These are phyloP conservation scores for Suaeda aralocaspica DNA, from an alignment of 148 eudicot genomes.

Conservation along the genomic window DNA sequence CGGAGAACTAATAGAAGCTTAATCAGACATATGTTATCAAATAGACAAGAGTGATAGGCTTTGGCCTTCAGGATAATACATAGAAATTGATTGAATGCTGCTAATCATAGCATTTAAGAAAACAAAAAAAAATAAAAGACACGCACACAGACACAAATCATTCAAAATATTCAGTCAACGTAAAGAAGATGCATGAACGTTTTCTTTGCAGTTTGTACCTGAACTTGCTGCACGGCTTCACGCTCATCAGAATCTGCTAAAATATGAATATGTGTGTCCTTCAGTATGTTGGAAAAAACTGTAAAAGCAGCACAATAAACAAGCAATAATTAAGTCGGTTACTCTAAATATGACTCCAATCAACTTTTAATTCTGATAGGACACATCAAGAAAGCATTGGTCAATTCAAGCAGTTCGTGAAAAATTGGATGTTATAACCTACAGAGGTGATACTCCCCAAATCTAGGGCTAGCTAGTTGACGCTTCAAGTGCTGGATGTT, in stretches of 20 bases:
- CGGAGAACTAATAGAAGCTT: neutral
- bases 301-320: conserved; percentile 22
- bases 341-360: neutral
- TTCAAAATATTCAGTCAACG: neutral
- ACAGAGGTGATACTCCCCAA: conserved; percentile 95
- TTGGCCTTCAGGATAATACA: neutral
- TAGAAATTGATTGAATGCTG: neutral
- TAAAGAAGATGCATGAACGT: neutral
- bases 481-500: conserved; percentile 80
- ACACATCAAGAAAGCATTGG: neutral
- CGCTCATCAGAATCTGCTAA: conserved; percentile 95
- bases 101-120: neutral
- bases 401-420: neutral
- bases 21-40: neutral
- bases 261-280: conserved; percentile 86
- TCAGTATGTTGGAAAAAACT: conserved; percentile 93
- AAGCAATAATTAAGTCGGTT: conserved; percentile 18
- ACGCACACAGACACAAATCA: neutral
- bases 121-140: too few relatives aligned
- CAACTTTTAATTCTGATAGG: neutral
- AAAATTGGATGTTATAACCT: conserved; percentile 30
- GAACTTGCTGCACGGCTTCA: conserved; percentile 93
- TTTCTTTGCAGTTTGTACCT: conserved; percentile 40
- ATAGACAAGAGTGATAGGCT: neutral
- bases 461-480: conserved; percentile 85